Conservation (phyloP, 495 filamentous ascomycete species). For the Hypoxylon intermedium region DNA sequence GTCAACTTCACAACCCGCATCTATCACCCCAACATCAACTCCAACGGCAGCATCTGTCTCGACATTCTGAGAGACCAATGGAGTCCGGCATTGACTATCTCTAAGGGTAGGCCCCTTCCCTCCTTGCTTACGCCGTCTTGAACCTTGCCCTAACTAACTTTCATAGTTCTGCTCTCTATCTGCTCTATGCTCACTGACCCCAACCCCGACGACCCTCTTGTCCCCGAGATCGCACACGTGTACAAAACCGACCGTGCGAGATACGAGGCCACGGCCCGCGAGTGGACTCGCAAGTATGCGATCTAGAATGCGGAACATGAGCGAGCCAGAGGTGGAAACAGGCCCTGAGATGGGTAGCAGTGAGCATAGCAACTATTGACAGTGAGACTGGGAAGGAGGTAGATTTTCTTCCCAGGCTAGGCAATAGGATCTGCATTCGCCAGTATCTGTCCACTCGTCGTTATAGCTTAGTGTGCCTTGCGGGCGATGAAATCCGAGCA, state of each 20-base stretch:
- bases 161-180: slow-evolving; percentile 90
- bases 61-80: slow-evolving; percentile 98
- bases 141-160: slow-evolving; percentile 13
- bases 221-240: slow-evolving; percentile 98
- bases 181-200: slow-evolving; percentile 99
- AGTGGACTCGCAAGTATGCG: slow-evolving; percentile 99
- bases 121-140: not conserved
- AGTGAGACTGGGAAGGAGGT: slow-evolving; percentile 22
- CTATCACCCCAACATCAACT: slow-evolving; percentile 99
- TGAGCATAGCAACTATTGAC: slow-evolving; percentile 30
- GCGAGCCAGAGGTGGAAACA: not conserved
- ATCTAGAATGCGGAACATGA: slow-evolving; percentile 59
- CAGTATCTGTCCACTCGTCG: slow-evolving; percentile 40
- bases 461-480: slow-evolving; percentile 34
- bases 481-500: slow-evolving; percentile 17
- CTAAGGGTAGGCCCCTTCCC: slow-evolving; percentile 75
- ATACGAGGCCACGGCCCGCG: slow-evolving; percentile 95
- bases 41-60: slow-evolving; percentile 97
- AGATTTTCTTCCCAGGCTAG: slow-evolving; percentile 34
- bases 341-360: slow-evolving; percentile 14
- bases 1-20: slow-evolving; percentile 99
- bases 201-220: slow-evolving; percentile 97
- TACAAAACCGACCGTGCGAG: slow-evolving; percentile 98
- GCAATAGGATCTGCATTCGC: slow-evolving; percentile 41
- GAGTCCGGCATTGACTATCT: slow-evolving; percentile 98